These are phyloP conservation scores for Sugiyamaella sp. DNA, from an alignment of 1,139 yeast genomes.

Conservation along the genomic window DNA sequence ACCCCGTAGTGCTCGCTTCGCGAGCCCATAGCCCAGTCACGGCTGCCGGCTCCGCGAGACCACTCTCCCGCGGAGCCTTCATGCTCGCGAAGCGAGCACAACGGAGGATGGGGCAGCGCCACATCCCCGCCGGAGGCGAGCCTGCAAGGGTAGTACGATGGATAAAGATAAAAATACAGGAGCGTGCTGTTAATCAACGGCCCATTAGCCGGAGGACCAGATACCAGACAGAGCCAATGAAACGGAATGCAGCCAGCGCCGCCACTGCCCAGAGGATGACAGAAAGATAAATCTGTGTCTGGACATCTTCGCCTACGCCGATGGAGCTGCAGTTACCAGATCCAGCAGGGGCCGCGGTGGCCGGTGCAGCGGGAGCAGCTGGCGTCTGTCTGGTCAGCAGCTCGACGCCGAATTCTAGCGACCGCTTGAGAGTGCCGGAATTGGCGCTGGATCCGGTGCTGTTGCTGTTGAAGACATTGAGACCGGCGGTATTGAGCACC, in stretches of 20 bases:
- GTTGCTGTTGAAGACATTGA: constrained; percentile 39
- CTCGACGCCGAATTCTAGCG: constrained; percentile 7
- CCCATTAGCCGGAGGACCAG: constrained; percentile 40
- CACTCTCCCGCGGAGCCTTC: neutral
- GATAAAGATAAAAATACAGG: neutral
- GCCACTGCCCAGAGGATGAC: constrained; percentile 83
- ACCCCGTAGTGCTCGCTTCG: neutral
- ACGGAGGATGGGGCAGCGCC: neutral
- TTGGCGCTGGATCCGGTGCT: constrained; percentile 19
- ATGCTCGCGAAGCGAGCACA: neutral
- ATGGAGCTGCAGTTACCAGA: constrained; percentile 31
- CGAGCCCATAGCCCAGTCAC: too few relatives aligned
- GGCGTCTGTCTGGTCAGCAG: constrained; percentile 22
- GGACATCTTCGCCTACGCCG: constrained; percentile 34
- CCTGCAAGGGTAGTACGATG: too few relatives aligned
- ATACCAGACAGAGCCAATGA: constrained; percentile 52
- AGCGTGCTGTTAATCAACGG: constrained; percentile 29
- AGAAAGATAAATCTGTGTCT: constrained; percentile 57
- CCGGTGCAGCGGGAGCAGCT: neutral
- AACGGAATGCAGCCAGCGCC: constrained; percentile 68
- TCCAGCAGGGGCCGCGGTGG: constrained; percentile 13
- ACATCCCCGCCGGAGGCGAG: neutral
- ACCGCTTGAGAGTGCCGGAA: constrained; percentile 25
- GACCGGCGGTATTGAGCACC: constrained; percentile 71
- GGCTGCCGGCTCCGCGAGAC: too few relatives aligned